Evolutionary conservation across 495 filamentous ascomycete genomes (phyloP).

Genomic region (Penicillium desertorum): DNA sequence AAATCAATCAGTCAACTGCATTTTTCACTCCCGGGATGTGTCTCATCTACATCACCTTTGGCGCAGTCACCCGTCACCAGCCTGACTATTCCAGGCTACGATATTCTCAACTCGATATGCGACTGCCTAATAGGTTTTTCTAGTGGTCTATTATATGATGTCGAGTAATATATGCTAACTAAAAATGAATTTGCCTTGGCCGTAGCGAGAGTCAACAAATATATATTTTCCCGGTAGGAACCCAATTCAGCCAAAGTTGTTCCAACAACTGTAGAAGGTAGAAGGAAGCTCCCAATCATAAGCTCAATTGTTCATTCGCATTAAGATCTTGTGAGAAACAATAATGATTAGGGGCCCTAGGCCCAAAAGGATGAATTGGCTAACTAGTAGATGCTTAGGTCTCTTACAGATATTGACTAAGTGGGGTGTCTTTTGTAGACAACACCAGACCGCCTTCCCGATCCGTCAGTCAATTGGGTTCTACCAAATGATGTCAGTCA

Average conservation of each 20-base stretch:
- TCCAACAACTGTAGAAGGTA: background rate
- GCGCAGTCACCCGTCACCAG: background rate
- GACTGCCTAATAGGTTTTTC: background rate
- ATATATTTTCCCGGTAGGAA: background rate
- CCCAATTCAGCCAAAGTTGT: background rate
- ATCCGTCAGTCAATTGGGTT: background rate
- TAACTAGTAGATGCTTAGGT: too few species aligned
- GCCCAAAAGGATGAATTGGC: too few species aligned
- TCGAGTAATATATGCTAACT: background rate
- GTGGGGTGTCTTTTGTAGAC: too few species aligned
- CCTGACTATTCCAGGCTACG: slow-evolving; percentile 1
- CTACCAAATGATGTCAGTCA: background rate
- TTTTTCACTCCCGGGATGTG: slow-evolving; percentile 3
- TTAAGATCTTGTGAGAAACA: too few species aligned
- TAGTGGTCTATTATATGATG: background rate
- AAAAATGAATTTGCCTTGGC: background rate
- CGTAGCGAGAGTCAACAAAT: background rate
- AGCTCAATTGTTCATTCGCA: background rate
- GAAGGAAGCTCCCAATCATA: background rate
- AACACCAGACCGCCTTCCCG: too few species aligned
- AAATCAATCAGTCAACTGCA: slow-evolving; percentile 5
- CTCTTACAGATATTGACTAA: too few species aligned
- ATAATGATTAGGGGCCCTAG: too few species aligned
- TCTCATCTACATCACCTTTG: background rate
- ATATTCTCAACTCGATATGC: background rate